A percentile compares a stretch with the other conserved stretches of the same genome.
Evolutionary conservation across 805 yeast genomes (phyloP).

Genomic region (Debaryomyces castellii): DNA sequence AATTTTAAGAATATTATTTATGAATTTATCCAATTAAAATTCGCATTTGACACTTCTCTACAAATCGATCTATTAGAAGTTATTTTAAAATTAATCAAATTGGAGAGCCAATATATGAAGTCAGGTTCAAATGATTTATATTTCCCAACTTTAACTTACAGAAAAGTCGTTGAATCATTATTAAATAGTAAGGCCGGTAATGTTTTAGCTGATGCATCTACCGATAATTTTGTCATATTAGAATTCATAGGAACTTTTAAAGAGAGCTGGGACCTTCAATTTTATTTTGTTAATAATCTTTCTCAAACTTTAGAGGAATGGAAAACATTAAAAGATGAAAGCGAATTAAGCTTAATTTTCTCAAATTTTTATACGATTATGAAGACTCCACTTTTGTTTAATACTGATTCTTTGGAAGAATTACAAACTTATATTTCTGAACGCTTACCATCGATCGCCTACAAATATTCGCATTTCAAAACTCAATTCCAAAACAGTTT

Average conservation of each 20-base stretch:
- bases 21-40: slow-evolving; percentile 36
- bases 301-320: slow-evolving; percentile 20
- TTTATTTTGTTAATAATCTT: slow-evolving; percentile 60
- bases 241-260: slow-evolving; percentile 58
- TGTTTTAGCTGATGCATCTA: slow-evolving; percentile 45
- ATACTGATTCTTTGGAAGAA: slow-evolving; percentile 29
- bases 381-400: slow-evolving; percentile 23
- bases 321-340: slow-evolving; percentile 14
- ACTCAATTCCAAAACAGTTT: slow-evolving; percentile 70
- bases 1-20: slow-evolving; percentile 48
- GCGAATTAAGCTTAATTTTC: slow-evolving; percentile 23
- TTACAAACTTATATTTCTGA: slow-evolving; percentile 32
- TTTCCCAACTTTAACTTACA: slow-evolving; percentile 61
- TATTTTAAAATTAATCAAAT: slow-evolving; percentile 51
- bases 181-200: slow-evolving; percentile 32
- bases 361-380: slow-evolving; percentile 42
- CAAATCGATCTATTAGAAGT: slow-evolving; percentile 55
- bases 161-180: slow-evolving; percentile 34
- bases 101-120: slow-evolving; percentile 55
- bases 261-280: slow-evolving; percentile 75
- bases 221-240: slow-evolving; percentile 46
- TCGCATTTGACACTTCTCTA: slow-evolving; percentile 49
- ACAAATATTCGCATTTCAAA: slow-evolving; percentile 49
- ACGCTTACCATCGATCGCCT: slow-evolving; percentile 34
- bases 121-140: slow-evolving; percentile 52